Base-by-base conservation (phyloP, 495 filamentous ascomycete species). In the Penicillium cataractarum region DNA sequence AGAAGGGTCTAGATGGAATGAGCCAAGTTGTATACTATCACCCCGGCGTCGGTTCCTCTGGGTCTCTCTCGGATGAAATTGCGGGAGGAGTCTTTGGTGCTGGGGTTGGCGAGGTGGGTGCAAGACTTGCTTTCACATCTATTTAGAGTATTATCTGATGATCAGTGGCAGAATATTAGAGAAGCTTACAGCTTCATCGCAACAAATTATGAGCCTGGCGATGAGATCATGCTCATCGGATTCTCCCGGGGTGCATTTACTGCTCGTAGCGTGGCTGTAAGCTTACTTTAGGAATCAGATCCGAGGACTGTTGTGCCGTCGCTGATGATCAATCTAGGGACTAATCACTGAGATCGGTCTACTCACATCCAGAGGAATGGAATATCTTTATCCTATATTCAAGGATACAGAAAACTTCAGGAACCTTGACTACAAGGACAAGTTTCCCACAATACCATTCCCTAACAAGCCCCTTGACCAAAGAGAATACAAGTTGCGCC, bases 191-290 rank as follows among this genome's bases (percentile, higher is more conserved):
- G 82, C 6, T 91, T 90, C 65, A 69, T 91, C 17, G 82, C 83
- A 24, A 84, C 85, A 46, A 92, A 92, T 75, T 90, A 86, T 63
- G 73, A 81, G 31, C 81, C 84, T 22, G 84, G 86, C 12, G 89
- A 91, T 66, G 87, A 91, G 63, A 90, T 91, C 46, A 79, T 90
- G 56, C 78, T 92, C 26, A 62, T 90, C 26, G 89, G 89, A 9
- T 92, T 91, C 74, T 90, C 88, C 27, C 81, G 89, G 3, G 88
- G 89, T 9, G 88, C 89, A n/a, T 92, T 87, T 65, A 91, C 89
- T 0, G 88, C 87, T 1, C 80, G 89, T 56, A 84, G 81, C 33
- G 84, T 91, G 48, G 71, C 71, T 32, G 66, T 65, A 50, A 60
- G 65, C 4, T 40, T 56, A 24, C 33, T 1, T 32, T 19, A 39